Percentiles rank a stretch among this genome's conserved stretches.
These are phyloP conservation scores for Trichoderma atrobrunneum DNA, from an alignment of 2,329 filamentous ascomycete genomes.

Conservation along the genomic window DNA sequence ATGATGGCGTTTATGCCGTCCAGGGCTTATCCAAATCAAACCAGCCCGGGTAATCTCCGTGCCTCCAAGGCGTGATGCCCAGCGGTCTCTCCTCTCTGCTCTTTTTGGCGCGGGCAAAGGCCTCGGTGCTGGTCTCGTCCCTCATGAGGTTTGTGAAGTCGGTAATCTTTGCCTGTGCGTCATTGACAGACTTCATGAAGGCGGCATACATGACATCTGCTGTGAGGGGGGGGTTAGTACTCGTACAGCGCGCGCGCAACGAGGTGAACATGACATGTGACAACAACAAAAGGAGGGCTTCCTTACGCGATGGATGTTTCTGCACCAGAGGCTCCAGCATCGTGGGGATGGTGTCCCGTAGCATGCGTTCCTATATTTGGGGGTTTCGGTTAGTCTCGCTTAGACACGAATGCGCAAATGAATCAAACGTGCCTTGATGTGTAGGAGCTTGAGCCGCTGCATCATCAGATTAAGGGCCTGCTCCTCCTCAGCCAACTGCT, in stretches of 20 bases:
- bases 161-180: conserved; percentile 50
- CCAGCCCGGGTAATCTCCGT: conserved; percentile 60
- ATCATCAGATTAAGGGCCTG: conserved; percentile 49
- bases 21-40: conserved; percentile 36
- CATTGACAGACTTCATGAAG: conserved; percentile 47
- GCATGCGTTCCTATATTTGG: conserved; percentile 31
- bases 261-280: background rate
- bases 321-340: conserved; percentile 48
- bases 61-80: conserved; percentile 58
- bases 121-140: conserved; percentile 45
- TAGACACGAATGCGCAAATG: background rate
- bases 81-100: conserved; percentile 54
- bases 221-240: background rate
- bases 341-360: conserved; percentile 38
- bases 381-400: conserved; percentile 22
- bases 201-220: conserved; percentile 30
- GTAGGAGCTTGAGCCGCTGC: conserved; percentile 51
- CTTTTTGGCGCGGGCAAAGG: conserved; percentile 51
- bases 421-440: conserved; percentile 46
- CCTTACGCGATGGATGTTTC: conserved; percentile 52
- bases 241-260: background rate
- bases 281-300: background rate
- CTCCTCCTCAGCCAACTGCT: conserved; percentile 44
- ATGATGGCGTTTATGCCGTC: background rate
- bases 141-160: conserved; percentile 49